Evolutionary conservation across 2,329 filamentous ascomycete genomes (phyloP).

Genomic region (Trichoderma sp.): DNA sequence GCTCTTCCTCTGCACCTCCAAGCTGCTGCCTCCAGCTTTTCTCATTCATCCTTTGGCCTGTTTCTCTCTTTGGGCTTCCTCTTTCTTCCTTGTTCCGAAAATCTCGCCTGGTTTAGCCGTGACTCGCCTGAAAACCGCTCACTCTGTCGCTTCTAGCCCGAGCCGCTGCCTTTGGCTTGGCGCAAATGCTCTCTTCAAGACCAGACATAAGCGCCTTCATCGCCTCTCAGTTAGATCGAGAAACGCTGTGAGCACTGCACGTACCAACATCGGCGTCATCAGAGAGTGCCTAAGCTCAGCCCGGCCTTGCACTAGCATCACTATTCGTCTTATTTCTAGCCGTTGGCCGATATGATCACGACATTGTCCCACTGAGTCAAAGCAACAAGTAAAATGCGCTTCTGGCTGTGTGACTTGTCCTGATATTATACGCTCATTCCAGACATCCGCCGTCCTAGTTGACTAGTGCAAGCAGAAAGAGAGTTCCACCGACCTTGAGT

Average conservation of each 20-base stretch:
- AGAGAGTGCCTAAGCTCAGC: not conserved
- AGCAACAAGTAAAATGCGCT: not conserved
- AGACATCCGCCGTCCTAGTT: not conserved
- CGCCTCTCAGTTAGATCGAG: not conserved
- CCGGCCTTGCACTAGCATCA: not conserved
- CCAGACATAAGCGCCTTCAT: not conserved
- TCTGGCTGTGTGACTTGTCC: not conserved
- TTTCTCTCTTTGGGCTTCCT: not conserved
- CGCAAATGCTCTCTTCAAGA: not conserved
- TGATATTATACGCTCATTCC: not conserved
- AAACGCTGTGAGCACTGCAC: not conserved
- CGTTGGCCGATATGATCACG: not conserved
- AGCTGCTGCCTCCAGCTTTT: not conserved
- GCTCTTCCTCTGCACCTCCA: not conserved
- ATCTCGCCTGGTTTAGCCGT: not conserved
- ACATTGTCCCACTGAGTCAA: not conserved
- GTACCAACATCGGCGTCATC: constrained; percentile 5
- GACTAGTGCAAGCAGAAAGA: not conserved
- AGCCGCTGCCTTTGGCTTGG: not conserved
- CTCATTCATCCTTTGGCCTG: not conserved
- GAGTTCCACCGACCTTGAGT: not conserved
- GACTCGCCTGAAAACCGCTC: not conserved
- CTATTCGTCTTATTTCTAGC: not conserved
- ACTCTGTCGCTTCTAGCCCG: not conserved
- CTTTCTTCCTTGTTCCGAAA: not conserved